A percentile compares a stretch with the other conserved stretches of the same genome.
Conservation (phyloP, 495 filamentous ascomycete genomes). For the Podospora appendiculata region DNA sequence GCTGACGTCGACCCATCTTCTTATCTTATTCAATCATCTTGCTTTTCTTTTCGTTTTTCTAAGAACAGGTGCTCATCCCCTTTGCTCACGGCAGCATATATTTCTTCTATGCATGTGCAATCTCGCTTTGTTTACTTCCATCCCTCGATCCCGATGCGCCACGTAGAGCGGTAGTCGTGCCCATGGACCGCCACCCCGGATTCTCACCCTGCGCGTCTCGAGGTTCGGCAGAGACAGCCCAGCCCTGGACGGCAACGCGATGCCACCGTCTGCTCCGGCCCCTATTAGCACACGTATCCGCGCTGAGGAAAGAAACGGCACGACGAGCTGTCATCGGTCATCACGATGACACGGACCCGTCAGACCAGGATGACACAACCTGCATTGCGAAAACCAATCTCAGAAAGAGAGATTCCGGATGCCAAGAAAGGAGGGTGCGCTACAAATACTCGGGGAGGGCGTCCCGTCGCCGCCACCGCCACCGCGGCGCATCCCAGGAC, state of each 20-base stretch:
- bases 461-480: conserved; percentile 1
- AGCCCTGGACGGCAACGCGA: conserved; percentile 47
- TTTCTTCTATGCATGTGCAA: too few species aligned
- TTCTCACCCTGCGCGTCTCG: too few species aligned
- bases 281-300: conserved; percentile 42
- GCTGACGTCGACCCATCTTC: too few species aligned
- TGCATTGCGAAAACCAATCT: not conserved
- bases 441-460: conserved; percentile 16
- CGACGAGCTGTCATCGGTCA: not conserved
- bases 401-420: conserved; percentile 8
- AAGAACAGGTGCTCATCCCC: too few species aligned
- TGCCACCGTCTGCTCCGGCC: conserved; percentile 50
- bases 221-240: conserved; percentile 3
- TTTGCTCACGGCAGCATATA: too few species aligned
- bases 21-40: too few species aligned
- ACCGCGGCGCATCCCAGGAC: not conserved
- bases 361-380: not conserved
- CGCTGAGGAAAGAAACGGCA: conserved; percentile 36
- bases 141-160: too few species aligned
- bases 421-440: conserved; percentile 7
- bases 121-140: too few species aligned
- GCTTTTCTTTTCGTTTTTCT: too few species aligned
- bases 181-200: not conserved
- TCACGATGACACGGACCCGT: not conserved
- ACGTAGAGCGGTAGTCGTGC: too few species aligned